These are phyloP conservation scores for Ustilago crameri DNA, from an alignment of 1,284 basidiomycete genomes.

Conservation along the genomic window DNA sequence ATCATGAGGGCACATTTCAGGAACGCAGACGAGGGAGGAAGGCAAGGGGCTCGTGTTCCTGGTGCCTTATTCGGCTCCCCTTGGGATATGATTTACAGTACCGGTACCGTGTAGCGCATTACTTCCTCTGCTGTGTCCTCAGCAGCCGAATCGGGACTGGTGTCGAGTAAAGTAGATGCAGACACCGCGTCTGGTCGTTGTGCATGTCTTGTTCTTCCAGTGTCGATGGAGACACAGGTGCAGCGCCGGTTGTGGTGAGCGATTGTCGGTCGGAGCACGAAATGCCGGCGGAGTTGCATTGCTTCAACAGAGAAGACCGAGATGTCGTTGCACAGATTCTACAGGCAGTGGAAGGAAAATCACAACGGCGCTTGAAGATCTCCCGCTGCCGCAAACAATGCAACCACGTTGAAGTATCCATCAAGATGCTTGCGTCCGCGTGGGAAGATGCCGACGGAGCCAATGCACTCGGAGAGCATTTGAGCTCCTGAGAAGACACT, in stretches of 20 bases:
- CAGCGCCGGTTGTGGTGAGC: neutral
- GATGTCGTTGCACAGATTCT: neutral
- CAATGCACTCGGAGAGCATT: too few relatives aligned
- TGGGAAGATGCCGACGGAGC: too few relatives aligned
- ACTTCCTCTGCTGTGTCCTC: neutral
- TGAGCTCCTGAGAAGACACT: too few relatives aligned
- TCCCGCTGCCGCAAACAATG: too few relatives aligned
- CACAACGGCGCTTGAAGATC: too few relatives aligned
- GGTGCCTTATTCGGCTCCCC: constrained; percentile 7
- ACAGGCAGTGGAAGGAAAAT: too few relatives aligned
- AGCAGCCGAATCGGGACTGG: constrained; percentile 3
- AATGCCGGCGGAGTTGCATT: constrained; percentile 3
- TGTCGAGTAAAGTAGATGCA: neutral
- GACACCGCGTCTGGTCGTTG: constrained; percentile 17
- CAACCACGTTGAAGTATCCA: too few relatives aligned
- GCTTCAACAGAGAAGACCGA: constrained; percentile 10
- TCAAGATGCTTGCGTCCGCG: too few relatives aligned
- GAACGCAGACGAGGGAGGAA: too few relatives aligned
- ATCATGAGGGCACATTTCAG: too few relatives aligned
- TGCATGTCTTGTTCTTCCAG: constrained; percentile 4
- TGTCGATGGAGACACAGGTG: neutral
- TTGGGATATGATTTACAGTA: too few relatives aligned
- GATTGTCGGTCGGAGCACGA: constrained; percentile 9
- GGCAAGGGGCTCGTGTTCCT: constrained; percentile 16
- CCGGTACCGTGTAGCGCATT: too few relatives aligned